Evolutionary conservation across 805 yeast genomes (phyloP).

Genomic region (Jamesozyma spencerorum): DNA sequence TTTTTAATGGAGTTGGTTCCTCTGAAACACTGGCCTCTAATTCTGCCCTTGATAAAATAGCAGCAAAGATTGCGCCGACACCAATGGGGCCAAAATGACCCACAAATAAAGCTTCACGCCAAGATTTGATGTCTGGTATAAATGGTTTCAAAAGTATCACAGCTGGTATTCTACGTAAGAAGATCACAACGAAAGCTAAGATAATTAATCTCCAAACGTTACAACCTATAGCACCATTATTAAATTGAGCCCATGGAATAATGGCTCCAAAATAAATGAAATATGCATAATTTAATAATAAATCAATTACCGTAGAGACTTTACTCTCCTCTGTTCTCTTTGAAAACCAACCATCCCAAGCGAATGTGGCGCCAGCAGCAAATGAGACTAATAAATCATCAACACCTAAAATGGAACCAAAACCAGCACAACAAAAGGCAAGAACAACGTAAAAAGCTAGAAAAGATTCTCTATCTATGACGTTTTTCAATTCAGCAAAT

Average conservation of each 20-base stretch:
- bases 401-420: slow-evolving; percentile 79
- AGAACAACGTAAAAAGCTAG: slow-evolving; percentile 75
- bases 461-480: slow-evolving; percentile 84
- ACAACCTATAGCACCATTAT: slow-evolving; percentile 50
- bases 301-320: slow-evolving; percentile 83
- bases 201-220: slow-evolving; percentile 73
- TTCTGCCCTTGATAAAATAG: slow-evolving; percentile 66
- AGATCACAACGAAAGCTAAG: slow-evolving; percentile 62
- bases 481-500: slow-evolving; percentile 56
- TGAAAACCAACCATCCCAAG: slow-evolving; percentile 91
- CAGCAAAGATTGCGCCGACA: slow-evolving; percentile 84
- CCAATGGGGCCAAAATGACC: slow-evolving; percentile 97
- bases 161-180: slow-evolving; percentile 76
- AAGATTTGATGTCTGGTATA: slow-evolving; percentile 77
- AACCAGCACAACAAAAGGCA: slow-evolving; percentile 79
- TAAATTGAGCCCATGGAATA: slow-evolving; percentile 79
- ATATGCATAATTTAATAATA: slow-evolving; percentile 72
- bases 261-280: slow-evolving; percentile 87
- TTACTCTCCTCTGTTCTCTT: slow-evolving; percentile 74
- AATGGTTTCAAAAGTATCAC: slow-evolving; percentile 65
- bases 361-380: slow-evolving; percentile 87
- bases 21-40: slow-evolving; percentile 45
- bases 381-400: slow-evolving; percentile 85
- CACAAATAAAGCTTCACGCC: slow-evolving; percentile 91
- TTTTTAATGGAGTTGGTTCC: slow-evolving; percentile 48